These are phyloP conservation scores for Theobroma cacao DNA, from an alignment of 345 rosid species.

Conservation along the genomic window DNA sequence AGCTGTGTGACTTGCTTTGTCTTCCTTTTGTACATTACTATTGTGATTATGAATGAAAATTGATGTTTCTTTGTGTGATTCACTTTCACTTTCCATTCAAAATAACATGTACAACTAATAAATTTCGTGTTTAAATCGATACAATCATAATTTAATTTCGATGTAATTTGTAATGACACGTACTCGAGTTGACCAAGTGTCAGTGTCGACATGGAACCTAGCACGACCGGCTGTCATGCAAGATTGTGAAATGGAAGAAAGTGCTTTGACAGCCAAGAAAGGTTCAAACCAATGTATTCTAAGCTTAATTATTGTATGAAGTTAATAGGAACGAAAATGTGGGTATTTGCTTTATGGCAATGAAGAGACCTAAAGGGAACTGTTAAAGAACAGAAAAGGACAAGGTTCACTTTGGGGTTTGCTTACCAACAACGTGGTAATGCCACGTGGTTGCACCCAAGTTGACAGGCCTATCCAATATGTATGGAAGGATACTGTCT, in stretches of 20 bases:
- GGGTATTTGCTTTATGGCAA: not conserved
- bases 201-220: not conserved
- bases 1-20: not conserved
- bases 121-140: too few relatives aligned
- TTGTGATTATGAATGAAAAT: not conserved
- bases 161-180: too few relatives aligned
- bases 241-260: not conserved
- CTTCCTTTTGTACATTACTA: not conserved
- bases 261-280: not conserved
- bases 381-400: not conserved
- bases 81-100: too few relatives aligned
- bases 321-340: too few relatives aligned
- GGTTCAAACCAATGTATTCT: not conserved
- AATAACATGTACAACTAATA: too few relatives aligned
- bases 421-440: slow-evolving; percentile 12
- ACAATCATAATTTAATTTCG: too few relatives aligned
- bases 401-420: slow-evolving; percentile 1
- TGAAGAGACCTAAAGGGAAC: not conserved
- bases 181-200: too few relatives aligned
- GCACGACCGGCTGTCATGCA: not conserved
- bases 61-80: not conserved
- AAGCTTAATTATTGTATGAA: not conserved
- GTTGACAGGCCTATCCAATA: slow-evolving; percentile 6
- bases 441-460: slow-evolving; percentile 11
- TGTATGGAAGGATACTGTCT: not conserved